Evolutionary conservation across 192 early-diverging fungal genomes (phyloP).

Genomic region (Neocallimastix lanati): DNA sequence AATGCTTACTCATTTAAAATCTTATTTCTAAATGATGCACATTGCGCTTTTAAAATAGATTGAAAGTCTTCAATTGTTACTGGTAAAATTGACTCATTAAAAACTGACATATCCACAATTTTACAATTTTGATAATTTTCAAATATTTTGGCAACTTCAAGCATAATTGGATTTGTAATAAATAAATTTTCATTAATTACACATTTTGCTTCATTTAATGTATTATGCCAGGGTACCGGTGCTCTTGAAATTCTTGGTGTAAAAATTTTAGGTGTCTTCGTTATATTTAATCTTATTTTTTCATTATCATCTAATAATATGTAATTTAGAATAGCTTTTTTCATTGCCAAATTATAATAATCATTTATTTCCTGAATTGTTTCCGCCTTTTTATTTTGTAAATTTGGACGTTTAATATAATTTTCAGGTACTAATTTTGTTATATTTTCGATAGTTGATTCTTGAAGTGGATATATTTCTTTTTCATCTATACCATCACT

Average conservation of each 20-base stretch:
- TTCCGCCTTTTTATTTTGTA: constrained; percentile 1
- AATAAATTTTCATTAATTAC: constrained; percentile 23
- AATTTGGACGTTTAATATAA: neutral
- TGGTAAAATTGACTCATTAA: constrained; percentile 20
- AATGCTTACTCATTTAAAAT: constrained; percentile 28
- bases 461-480: constrained; percentile 22
- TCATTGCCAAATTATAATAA: constrained; percentile 18
- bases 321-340: constrained; percentile 33
- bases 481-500: constrained; percentile 14
- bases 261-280: constrained; percentile 11
- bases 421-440: constrained; percentile 7
- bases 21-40: constrained; percentile 23
- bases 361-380: constrained; percentile 20
- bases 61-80: constrained; percentile 39
- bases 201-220: constrained; percentile 8
- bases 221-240: constrained; percentile 39
- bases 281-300: constrained; percentile 22
- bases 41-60: constrained; percentile 25
- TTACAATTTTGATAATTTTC: constrained; percentile 12
- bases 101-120: constrained; percentile 27
- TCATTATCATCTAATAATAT: constrained; percentile 31
- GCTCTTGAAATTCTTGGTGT: constrained; percentile 23
- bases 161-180: constrained; percentile 35
- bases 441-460: constrained; percentile 8
- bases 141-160: constrained; percentile 21